These are phyloP conservation scores for Hortiboletus campestris DNA, from an alignment of 768 basidiomycete species.

Conservation along the genomic window DNA sequence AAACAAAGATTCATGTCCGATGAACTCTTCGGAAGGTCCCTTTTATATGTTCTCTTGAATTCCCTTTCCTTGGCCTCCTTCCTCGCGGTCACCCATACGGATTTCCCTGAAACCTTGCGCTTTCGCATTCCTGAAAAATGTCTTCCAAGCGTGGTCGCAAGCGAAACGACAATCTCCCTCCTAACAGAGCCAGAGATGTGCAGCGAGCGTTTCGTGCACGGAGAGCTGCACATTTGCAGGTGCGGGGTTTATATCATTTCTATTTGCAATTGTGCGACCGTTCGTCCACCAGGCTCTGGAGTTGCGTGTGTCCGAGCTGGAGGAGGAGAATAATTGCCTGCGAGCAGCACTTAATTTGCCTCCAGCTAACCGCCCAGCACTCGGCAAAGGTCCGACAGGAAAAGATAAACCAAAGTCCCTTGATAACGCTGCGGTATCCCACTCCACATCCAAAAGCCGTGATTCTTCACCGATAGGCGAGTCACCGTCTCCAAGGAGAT, in stretches of 20 bases:
- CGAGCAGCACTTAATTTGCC: conserved; percentile 72
- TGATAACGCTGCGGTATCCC: conserved; percentile 34
- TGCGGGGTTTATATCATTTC: conserved; percentile 38
- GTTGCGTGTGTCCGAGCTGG: conserved; percentile 74
- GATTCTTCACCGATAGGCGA: conserved; percentile 66
- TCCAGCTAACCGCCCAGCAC: conserved; percentile 64
- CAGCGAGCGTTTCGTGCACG: conserved; percentile 88
- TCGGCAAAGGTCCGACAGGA: conserved; percentile 85
- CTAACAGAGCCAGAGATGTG: conserved; percentile 77
- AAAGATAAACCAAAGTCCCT: conserved; percentile 71
- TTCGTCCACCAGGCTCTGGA: conserved; percentile 64
- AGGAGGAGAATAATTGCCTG: conserved; percentile 77
- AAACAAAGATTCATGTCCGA: conserved; percentile 37
- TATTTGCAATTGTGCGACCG: conserved; percentile 41
- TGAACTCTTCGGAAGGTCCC: conserved; percentile 34
- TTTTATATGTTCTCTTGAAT: conserved; percentile 40
- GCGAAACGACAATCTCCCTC: conserved; percentile 62
- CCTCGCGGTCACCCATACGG: conserved; percentile 30
- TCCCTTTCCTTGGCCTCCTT: conserved; percentile 33
- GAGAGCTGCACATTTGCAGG: conserved; percentile 83
- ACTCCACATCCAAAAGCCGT: conserved; percentile 50
- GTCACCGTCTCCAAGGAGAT: conserved; percentile 43
- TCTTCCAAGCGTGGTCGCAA: conserved; percentile 88
- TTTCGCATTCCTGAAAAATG: conserved; percentile 41
- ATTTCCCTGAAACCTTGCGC: conserved; percentile 11